A percentile compares a stretch with the other conserved stretches of the same genome.
phyloP scores from a whole-genome alignment of 805 yeast species.

The Candida methanosorbosa region DNA sequence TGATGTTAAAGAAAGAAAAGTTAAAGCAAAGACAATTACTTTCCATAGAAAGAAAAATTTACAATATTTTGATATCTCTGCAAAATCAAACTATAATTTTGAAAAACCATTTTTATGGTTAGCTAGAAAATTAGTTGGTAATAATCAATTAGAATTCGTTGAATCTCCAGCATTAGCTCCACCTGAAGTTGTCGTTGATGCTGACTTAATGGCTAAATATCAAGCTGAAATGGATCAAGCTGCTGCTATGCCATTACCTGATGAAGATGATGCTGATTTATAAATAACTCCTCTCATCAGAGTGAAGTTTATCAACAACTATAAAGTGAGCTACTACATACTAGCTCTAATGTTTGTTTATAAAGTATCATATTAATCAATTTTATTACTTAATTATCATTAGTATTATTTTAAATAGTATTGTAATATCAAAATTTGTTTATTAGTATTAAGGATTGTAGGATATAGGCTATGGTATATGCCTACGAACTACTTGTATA shows the following conservation, averaged over 20 bases:
- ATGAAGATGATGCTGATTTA: conserved; percentile 99
- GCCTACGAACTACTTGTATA: too few species aligned
- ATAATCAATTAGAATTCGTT: conserved; percentile 96
- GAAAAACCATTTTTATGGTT: conserved; percentile 99
- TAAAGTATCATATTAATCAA: too few species aligned
- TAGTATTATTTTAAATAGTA: too few species aligned
- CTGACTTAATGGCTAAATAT: conserved; percentile 94
- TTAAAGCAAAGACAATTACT: conserved; percentile 98
- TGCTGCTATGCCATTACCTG: conserved; percentile 98
- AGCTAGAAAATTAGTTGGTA: conserved; percentile 98
- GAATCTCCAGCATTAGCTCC: conserved; percentile 99
- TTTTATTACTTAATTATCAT: too few species aligned
- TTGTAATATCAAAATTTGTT: too few species aligned
- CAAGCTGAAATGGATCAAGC: conserved; percentile 99
- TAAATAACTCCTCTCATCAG: conserved; percentile 40
- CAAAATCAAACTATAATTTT: conserved; percentile 98
- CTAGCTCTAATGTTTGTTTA: too few species aligned
- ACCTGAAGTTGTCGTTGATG: conserved; percentile 97
- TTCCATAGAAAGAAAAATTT: conserved; percentile 99
- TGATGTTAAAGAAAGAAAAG: conserved; percentile 99
- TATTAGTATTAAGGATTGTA: too few species aligned
- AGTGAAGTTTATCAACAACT: too few species aligned
- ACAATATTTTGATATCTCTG: conserved; percentile 99
- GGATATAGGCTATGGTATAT: too few species aligned
- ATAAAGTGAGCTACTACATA: too few species aligned